Evolutionary conservation across 495 filamentous ascomycete genomes (phyloP).

Genomic region (Aspergillus haitiensis): DNA sequence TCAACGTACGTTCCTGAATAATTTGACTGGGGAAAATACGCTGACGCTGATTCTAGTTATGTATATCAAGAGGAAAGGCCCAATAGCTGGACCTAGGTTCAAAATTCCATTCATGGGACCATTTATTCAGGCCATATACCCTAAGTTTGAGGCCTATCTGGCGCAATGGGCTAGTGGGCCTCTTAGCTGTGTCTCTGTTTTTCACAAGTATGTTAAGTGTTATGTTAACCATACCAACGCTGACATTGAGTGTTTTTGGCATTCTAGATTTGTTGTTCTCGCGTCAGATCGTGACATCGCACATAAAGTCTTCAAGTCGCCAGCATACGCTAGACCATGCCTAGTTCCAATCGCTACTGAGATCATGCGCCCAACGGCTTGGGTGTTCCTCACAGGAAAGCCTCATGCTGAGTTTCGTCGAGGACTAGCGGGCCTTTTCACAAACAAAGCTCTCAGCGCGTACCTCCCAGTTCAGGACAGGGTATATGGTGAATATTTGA

Average conservation of each 20-base stretch:
- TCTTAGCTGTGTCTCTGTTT: constrained; percentile 90
- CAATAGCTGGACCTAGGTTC: constrained; percentile 72
- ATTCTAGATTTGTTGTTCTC: constrained; percentile 82
- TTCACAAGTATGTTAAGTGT: constrained; percentile 74
- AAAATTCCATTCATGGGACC: constrained; percentile 92
- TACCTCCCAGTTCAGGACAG: constrained; percentile 89
- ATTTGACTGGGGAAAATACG: neutral
- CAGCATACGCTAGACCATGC: constrained; percentile 82
- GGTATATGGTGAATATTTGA: constrained; percentile 79
- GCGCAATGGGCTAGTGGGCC: constrained; percentile 82
- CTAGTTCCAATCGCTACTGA: constrained; percentile 89
- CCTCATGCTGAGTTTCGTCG: constrained; percentile 89
- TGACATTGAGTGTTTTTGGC: neutral
- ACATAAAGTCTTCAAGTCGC: constrained; percentile 92
- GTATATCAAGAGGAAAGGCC: constrained; percentile 79
- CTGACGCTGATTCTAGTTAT: constrained; percentile 53
- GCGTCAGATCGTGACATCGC: constrained; percentile 89
- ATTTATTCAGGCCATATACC: constrained; percentile 82
- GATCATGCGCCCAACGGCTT: constrained; percentile 80
- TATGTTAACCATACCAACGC: neutral
- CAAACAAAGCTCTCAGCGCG: constrained; percentile 74
- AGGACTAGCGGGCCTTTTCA: constrained; percentile 87
- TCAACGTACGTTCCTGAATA: constrained; percentile 26
- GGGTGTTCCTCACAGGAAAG: constrained; percentile 92
- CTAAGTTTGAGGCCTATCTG: constrained; percentile 79